Conservation (phyloP, 306 rosid genomes). For the Castanea sativa region DNA sequence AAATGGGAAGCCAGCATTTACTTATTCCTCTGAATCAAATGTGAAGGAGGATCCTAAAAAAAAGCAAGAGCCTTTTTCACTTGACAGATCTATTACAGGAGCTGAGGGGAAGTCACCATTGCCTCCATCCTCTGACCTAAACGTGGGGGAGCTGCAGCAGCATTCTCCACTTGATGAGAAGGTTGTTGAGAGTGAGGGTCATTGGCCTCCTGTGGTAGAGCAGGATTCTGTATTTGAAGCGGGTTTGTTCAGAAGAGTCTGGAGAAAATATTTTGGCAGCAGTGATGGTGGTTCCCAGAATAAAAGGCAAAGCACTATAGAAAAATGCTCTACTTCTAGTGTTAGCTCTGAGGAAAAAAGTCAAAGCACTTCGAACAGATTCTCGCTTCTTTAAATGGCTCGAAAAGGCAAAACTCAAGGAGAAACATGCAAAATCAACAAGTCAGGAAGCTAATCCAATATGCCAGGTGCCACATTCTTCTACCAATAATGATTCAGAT, state of each 20-base stretch:
- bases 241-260: conserved; percentile 35
- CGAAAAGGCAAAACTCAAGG: conserved; percentile 26
- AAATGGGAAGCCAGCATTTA: conserved; percentile 16
- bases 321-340: conserved; percentile 25
- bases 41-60: conserved; percentile 17
- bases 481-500: conserved; percentile 24
- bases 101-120: conserved; percentile 21
- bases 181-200: conserved; percentile 25
- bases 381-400: background rate
- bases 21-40: conserved; percentile 21
- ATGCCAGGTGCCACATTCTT: conserved; percentile 24
- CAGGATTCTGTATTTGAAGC: conserved; percentile 24
- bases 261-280: conserved; percentile 33
- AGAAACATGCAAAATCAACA: conserved; percentile 25
- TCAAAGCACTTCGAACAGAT: too few species aligned
- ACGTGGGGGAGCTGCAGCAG: background rate
- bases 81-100: conserved; percentile 12
- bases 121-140: conserved; percentile 20
- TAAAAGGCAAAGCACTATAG: conserved; percentile 25
- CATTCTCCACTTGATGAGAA: conserved; percentile 5
- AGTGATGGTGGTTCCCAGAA: conserved; percentile 27
- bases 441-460: conserved; percentile 38
- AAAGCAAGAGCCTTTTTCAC: conserved; percentile 18
- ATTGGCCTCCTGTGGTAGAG: background rate
- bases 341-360: conserved; percentile 31